Conservation (phyloP, 306 rosid species). For the Oxytropis ochrocephala region DNA sequence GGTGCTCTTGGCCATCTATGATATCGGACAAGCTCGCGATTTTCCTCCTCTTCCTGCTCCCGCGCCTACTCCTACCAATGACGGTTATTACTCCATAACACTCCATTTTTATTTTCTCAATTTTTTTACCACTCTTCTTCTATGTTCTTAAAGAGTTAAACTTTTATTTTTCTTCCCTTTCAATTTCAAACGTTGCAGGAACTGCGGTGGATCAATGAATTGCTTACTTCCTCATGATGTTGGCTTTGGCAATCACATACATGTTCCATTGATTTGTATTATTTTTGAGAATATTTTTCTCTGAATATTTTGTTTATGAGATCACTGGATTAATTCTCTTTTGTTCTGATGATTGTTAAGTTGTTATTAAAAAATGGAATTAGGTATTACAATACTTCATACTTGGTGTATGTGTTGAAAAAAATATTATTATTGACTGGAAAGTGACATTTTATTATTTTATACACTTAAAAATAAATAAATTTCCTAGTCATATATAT, state of each 20-base stretch:
- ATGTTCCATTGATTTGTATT: constrained; percentile 36
- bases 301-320: background rate
- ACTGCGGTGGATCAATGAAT: constrained; percentile 63
- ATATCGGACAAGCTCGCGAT: constrained; percentile 22
- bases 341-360: background rate
- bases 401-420: background rate
- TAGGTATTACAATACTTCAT: background rate
- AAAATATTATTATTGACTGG: background rate
- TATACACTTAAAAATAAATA: background rate
- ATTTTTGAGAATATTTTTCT: background rate
- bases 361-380: background rate
- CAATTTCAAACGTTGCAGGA: constrained; percentile 20
- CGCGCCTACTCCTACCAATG: constrained; percentile 36
- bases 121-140: too few species aligned
- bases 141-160: background rate
- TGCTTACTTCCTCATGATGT: constrained; percentile 44
- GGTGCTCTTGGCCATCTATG: constrained; percentile 24
- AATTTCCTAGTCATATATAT: too few species aligned
- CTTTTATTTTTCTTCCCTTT: background rate
- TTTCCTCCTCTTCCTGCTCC: constrained; percentile 34
- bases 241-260: constrained; percentile 60
- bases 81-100: constrained; percentile 29
- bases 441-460: background rate
- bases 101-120: background rate
- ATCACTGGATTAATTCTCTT: background rate